Conservation (phyloP, 768 basidiomycete species). For the Tephrocybe sp. region DNA sequence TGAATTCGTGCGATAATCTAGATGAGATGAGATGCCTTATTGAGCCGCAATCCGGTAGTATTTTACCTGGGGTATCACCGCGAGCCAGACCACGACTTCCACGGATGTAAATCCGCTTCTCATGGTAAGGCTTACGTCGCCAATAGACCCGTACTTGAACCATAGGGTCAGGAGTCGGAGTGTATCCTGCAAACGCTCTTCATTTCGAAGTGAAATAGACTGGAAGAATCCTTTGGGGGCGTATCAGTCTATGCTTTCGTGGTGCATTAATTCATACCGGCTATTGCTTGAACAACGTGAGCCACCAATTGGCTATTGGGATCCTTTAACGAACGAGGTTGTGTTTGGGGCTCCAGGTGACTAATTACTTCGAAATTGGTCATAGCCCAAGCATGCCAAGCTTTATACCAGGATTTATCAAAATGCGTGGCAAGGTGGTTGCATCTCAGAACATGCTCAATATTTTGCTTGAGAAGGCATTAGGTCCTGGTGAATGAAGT, state of each 20-base stretch:
- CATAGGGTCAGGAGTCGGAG: conserved; percentile 90
- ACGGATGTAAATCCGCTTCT: conserved; percentile 82
- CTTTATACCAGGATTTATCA: conserved; percentile 95
- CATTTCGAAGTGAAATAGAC: conserved; percentile 87
- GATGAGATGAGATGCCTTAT: background rate
- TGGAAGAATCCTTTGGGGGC: conserved; percentile 88
- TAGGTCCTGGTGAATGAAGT: too few species aligned
- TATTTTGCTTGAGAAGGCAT: conserved; percentile 54
- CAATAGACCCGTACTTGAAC: conserved; percentile 95
- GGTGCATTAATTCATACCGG: conserved; percentile 71
- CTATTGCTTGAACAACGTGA: conserved; percentile 90
- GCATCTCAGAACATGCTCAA: conserved; percentile 78
- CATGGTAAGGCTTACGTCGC: conserved; percentile 88
- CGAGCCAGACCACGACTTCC: conserved; percentile 96
- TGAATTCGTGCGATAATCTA: conserved; percentile 98
- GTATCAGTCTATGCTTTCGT: too few species aligned
- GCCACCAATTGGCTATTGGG: conserved; percentile 66
- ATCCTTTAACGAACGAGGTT: conserved; percentile 54
- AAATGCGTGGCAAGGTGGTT: conserved; percentile 87
- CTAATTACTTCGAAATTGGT: conserved; percentile 93
- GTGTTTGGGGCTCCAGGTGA: conserved; percentile 67
- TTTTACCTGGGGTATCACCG: conserved; percentile 92
- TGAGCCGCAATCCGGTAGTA: background rate
- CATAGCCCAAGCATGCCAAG: conserved; percentile 98
- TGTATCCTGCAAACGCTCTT: conserved; percentile 92